phyloP scores from a whole-genome alignment of 768 basidiomycete genomes.

The Rhizopogon salebrosus region DNA sequence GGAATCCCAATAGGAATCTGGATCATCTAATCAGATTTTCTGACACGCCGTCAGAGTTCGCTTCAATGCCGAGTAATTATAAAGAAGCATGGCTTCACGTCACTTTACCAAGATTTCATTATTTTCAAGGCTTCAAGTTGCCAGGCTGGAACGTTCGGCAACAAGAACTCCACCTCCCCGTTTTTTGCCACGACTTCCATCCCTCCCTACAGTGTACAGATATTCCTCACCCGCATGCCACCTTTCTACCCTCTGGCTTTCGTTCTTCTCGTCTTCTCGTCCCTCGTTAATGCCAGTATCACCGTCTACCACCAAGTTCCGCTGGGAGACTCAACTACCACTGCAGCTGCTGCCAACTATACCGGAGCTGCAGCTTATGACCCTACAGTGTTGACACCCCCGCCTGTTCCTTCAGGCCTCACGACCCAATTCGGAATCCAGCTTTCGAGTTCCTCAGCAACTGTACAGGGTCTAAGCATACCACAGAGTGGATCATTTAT shows the following conservation, averaged over 20 bases:
- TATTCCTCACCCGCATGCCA: not conserved
- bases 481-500: slow-evolving; percentile 38
- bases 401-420: slow-evolving; percentile 19
- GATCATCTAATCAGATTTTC: not conserved
- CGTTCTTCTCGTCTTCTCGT: not conserved
- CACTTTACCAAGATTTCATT: too few species aligned
- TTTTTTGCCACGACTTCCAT: not conserved
- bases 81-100: too few species aligned
- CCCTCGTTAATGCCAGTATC: slow-evolving; percentile 12
- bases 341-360: slow-evolving; percentile 18
- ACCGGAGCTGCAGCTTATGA: slow-evolving; percentile 30
- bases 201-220: not conserved
- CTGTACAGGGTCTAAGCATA: slow-evolving; percentile 15
- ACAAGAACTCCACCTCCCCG: not conserved
- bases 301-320: slow-evolving; percentile 26
- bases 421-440: slow-evolving; percentile 19
- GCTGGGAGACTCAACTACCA: slow-evolving; percentile 12
- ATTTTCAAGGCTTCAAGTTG: too few species aligned
- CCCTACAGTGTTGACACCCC: slow-evolving; percentile 24
- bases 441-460: slow-evolving; percentile 14
- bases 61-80: not conserved
- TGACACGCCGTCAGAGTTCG: not conserved
- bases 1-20: too few species aligned
- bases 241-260: not conserved
- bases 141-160: too few species aligned